Conservation (phyloP, 1,284 basidiomycete species). For the Fistulinella cinereoalba region DNA sequence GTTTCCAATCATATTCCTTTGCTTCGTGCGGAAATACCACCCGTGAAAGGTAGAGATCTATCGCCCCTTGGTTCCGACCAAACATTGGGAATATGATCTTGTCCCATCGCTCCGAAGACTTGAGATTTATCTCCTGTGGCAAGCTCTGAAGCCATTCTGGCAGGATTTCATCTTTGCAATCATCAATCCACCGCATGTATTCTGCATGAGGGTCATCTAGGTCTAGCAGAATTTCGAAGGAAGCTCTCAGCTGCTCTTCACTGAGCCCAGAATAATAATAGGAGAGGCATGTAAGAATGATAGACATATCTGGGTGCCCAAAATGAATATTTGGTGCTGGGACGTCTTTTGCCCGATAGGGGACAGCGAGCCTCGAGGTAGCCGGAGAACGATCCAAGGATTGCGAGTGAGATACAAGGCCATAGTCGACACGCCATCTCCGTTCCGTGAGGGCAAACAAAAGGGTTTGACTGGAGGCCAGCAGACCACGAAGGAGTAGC, state of each 20-base stretch:
- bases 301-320: constrained; percentile 44
- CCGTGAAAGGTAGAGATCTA: constrained; percentile 52
- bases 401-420: constrained; percentile 35
- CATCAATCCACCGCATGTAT: constrained; percentile 42
- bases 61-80: constrained; percentile 34
- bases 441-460: constrained; percentile 38
- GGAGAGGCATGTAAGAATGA: constrained; percentile 46
- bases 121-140: constrained; percentile 39
- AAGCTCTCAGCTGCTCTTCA: constrained; percentile 34
- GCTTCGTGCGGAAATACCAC: too few species aligned
- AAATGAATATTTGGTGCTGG: constrained; percentile 31
- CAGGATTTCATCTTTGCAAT: constrained; percentile 8
- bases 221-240: constrained; percentile 39
- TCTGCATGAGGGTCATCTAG: constrained; percentile 41
- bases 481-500: constrained; percentile 42
- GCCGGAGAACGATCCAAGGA: constrained; percentile 1
- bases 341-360: constrained; percentile 24
- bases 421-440: constrained; percentile 50
- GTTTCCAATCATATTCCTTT: constrained; percentile 44
- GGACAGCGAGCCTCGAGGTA: constrained; percentile 29
- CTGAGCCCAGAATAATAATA: constrained; percentile 50
- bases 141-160: constrained; percentile 32
- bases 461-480: constrained; percentile 42
- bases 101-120: constrained; percentile 36
- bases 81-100: constrained; percentile 35